phyloP scores from a whole-genome alignment of 2,329 filamentous ascomycete genomes.

The Colletotrichum paranaense region DNA sequence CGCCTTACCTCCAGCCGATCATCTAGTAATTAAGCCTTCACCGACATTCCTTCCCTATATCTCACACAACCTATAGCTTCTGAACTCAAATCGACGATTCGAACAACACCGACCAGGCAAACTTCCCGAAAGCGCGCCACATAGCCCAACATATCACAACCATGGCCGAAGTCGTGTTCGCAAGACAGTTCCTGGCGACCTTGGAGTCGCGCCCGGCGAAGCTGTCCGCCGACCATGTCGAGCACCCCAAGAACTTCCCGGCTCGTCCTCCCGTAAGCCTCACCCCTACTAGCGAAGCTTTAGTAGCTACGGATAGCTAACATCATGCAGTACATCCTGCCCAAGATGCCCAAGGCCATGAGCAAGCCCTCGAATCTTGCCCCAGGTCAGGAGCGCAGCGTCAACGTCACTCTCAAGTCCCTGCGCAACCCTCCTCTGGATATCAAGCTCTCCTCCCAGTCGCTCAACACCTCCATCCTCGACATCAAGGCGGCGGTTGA shows the following conservation, averaged over 20 bases:
- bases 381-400: conserved; percentile 63
- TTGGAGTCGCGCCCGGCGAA: conserved; percentile 84
- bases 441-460: conserved; percentile 71
- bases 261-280: conserved; percentile 78
- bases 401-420: conserved; percentile 76
- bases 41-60: neutral
- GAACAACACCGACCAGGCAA: neutral
- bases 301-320: conserved; percentile 18
- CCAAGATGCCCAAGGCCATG: conserved; percentile 71
- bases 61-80: neutral
- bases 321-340: conserved; percentile 73
- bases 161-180: conserved; percentile 89
- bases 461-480: conserved; percentile 78
- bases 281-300: conserved; percentile 22
- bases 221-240: conserved; percentile 89
- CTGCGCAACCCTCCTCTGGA: conserved; percentile 80
- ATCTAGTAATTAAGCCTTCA: neutral
- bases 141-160: conserved; percentile 36
- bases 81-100: neutral
- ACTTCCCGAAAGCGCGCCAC: neutral
- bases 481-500: conserved; percentile 81
- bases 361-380: conserved; percentile 58
- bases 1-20: conserved; percentile 1
- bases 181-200: conserved; percentile 82
- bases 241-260: conserved; percentile 84